A percentile compares a stretch with the other conserved stretches of the same genome.
Evolutionary conservation across 2,329 filamentous ascomycete genomes (phyloP).

Genomic region (Lachnellula suecica): DNA sequence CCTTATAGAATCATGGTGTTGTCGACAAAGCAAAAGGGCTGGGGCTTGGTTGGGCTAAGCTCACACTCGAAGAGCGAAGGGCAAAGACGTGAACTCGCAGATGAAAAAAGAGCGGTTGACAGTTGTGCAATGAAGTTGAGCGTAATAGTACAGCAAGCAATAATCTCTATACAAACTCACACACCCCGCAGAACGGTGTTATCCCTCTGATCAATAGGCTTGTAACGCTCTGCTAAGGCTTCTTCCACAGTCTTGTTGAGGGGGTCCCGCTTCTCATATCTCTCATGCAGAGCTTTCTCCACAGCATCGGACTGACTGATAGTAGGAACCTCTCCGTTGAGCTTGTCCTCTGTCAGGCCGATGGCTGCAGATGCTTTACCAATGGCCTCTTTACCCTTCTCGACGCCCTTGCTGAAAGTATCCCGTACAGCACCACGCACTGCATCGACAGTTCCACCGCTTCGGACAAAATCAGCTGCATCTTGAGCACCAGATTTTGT

Average conservation of each 20-base stretch:
- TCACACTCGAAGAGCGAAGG: no score
- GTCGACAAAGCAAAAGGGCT: no score
- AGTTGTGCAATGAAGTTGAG: not conserved
- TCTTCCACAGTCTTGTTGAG: constrained; percentile 52
- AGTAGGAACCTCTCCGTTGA: constrained; percentile 37
- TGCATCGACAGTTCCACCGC: constrained; percentile 37
- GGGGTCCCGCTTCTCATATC: constrained; percentile 45
- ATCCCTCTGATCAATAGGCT: constrained; percentile 39
- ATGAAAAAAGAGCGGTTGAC: no score
- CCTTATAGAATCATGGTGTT: no score
- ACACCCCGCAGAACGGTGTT: constrained; percentile 36
- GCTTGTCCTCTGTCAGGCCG: constrained; percentile 37
- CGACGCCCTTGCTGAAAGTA: constrained; percentile 33
- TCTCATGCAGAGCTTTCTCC: constrained; percentile 51
- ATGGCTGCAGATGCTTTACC: constrained; percentile 40
- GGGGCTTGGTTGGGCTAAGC: no score
- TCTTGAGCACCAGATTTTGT: constrained; percentile 25
- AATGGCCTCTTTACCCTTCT: constrained; percentile 36
- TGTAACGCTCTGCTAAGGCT: constrained; percentile 55
- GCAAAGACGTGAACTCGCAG: no score
- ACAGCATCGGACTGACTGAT: constrained; percentile 23
- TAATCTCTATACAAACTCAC: constrained; percentile 22
- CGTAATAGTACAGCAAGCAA: not conserved
- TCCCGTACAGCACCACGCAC: constrained; percentile 38
- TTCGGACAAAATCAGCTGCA: constrained; percentile 21